These are phyloP conservation scores for Pyrrhoderma lamaoense DNA, from an alignment of 1,284 basidiomycete species.

Conservation along the genomic window DNA sequence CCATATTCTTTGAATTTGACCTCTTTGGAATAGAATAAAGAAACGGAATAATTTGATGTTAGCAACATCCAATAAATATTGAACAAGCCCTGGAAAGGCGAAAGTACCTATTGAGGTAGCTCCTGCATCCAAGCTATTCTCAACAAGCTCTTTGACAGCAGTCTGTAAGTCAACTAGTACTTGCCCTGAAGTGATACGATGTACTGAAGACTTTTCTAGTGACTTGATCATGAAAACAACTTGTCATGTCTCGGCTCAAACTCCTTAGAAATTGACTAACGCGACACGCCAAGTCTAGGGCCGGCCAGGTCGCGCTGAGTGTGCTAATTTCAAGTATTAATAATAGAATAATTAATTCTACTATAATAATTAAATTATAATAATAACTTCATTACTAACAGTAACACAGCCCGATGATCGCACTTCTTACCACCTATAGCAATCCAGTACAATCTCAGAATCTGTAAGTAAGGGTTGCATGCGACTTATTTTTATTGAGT, in stretches of 20 bases:
- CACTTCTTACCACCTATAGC: no score
- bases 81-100: background rate
- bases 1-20: conserved; percentile 90
- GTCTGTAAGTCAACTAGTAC: conserved; percentile 92
- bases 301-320: background rate
- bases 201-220: conserved; percentile 74
- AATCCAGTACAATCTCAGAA: no score
- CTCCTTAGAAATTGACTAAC: no score
- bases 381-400: no score
- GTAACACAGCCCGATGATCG: no score
- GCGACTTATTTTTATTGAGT: no score
- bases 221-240: conserved; percentile 35
- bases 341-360: no score
- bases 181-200: conserved; percentile 88
- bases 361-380: no score
- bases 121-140: conserved; percentile 93
- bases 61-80: background rate
- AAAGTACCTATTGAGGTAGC: conserved; percentile 77
- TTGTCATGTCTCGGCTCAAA: background rate
- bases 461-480: no score
- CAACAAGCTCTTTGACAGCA: conserved; percentile 93
- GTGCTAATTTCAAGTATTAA: no score
- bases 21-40: conserved; percentile 41
- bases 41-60: background rate
- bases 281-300: conserved; percentile 1